A percentile compares a stretch with the other conserved stretches of the same genome.
Conservation (phyloP, 1,139 yeast species). For the Yamadazyma diospyri region DNA sequence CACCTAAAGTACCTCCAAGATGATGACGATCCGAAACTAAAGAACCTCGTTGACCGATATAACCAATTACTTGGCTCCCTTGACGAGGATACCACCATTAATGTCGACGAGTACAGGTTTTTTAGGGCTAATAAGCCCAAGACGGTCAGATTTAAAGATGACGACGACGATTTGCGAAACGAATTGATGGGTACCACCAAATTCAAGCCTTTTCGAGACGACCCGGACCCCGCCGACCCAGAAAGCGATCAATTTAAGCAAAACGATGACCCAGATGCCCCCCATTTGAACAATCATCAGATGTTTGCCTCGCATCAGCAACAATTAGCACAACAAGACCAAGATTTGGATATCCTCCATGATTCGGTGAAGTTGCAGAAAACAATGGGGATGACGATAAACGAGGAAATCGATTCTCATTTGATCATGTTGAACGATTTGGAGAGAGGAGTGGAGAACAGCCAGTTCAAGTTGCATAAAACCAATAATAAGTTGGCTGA, state of each 20-base stretch:
- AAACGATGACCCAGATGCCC: constrained; percentile 12
- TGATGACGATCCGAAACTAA: constrained; percentile 21
- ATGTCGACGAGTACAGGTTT: constrained; percentile 36
- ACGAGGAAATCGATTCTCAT: constrained; percentile 67
- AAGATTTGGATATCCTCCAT: constrained; percentile 54
- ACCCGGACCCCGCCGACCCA: constrained; percentile 19
- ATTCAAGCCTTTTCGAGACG: constrained; percentile 44
- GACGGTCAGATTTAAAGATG: constrained; percentile 48
- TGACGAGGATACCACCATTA: constrained; percentile 27
- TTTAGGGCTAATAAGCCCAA: constrained; percentile 25
- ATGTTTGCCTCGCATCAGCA: constrained; percentile 70
- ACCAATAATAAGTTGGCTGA: constrained; percentile 54
- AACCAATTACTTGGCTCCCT: constrained; percentile 20
- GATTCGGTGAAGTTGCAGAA: constrained; percentile 63
- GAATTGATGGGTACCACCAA: constrained; percentile 18
- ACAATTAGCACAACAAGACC: constrained; percentile 59
- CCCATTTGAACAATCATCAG: constrained; percentile 42
- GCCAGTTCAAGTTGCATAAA: constrained; percentile 46
- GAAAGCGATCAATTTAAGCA: constrained; percentile 2
- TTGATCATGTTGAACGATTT: constrained; percentile 66
- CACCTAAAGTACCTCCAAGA: constrained; percentile 29
- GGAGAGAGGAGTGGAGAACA: constrained; percentile 60
- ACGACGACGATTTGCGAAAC: constrained; percentile 14
- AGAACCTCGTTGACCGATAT: constrained; percentile 20
- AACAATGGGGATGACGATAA: constrained; percentile 59